Base-by-base conservation (phyloP, 768 basidiomycete genomes). In the Hericium alpestre region DNA sequence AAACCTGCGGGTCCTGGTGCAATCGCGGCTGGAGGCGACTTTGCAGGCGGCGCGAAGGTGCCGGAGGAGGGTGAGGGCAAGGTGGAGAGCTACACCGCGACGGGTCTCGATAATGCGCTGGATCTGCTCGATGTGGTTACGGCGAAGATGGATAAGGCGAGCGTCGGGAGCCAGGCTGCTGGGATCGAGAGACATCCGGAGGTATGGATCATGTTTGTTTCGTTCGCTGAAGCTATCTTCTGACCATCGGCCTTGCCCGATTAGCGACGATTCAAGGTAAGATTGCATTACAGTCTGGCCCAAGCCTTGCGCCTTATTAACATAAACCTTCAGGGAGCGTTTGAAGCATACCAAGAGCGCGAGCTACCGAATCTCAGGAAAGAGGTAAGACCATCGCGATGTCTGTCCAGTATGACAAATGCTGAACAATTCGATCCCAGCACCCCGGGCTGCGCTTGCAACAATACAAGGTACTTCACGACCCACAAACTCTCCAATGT, bases 121-220 rank as follows among this genome's bases (percentile, higher is more conserved):
- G 93, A 97, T 70, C 76, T 95, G 55, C 69, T 96, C 59, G 88
- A 91, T 57, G 79, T 93, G 4, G 91, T 95, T 25, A 94, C 83
- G 50, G 89, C 90, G 3, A 93, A 92, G 78, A 85, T 82, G 80
- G 93, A 95, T 70, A 95, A 95, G 73, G 90, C 90, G 1, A 90
- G 88, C 63, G 75, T 94, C 38, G 93, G 93, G 0, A 81, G 84
- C 58, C 87, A 89, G 69, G 93, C 93, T 13, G 90, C 90, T 53
- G 79, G 80, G 40, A 79, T 96, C 38, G 93, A 96, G 73, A 79
- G 78, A 55, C 93, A 96, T 77, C 93, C 93, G 53, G 93, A 96
- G 83, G 91, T 92, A 79, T 51, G 60, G 57, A n/a, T n/a, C 47
- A 51, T 23, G 18, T 16, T 5, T 25, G n/a, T 51, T 8, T 18